Conservation (phyloP, 2,329 filamentous ascomycete species). For the Alternaria sp. region DNA sequence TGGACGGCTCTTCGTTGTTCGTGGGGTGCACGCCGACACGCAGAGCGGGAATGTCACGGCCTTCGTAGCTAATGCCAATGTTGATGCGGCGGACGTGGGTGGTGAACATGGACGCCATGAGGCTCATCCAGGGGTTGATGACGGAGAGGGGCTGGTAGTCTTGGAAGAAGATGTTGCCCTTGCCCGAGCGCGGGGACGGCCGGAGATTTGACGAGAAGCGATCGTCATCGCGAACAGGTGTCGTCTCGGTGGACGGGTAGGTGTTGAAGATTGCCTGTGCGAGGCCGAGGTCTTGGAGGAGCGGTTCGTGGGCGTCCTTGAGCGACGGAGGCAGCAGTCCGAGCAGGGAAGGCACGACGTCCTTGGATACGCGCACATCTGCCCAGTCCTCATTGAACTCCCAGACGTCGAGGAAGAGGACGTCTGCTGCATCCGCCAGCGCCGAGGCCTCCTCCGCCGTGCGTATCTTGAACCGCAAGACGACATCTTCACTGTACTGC, state of each 20-base stretch:
- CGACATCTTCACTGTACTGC: conserved; percentile 79
- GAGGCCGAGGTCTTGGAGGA: conserved; percentile 76
- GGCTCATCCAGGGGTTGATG: conserved; percentile 87
- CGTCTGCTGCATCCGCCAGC: conserved; percentile 73
- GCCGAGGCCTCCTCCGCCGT: conserved; percentile 71
- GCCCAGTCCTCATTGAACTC: conserved; percentile 80
- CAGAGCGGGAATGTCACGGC: conserved; percentile 82
- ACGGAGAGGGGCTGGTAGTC: conserved; percentile 90
- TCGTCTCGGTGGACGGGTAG: conserved; percentile 62
- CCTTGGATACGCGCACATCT: conserved; percentile 79
- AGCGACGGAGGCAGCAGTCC: conserved; percentile 78
- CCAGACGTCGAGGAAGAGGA: conserved; percentile 89
- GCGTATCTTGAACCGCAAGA: conserved; percentile 84
- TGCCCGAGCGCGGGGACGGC: conserved; percentile 49
- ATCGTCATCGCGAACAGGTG: conserved; percentile 33
- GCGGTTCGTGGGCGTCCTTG: conserved; percentile 70
- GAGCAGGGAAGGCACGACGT: conserved; percentile 79
- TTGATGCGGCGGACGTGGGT: conserved; percentile 74
- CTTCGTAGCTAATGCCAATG: conserved; percentile 87
- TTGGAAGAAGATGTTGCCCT: conserved; percentile 77
- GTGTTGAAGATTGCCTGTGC: conserved; percentile 78
- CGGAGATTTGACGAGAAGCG: conserved; percentile 38
- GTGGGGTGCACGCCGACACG: conserved; percentile 70
- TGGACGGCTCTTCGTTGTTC: conserved; percentile 53
- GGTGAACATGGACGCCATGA: conserved; percentile 89